Percentiles rank a stretch among this genome's conserved stretches.
These are phyloP conservation scores for Phoma sp. DNA, from an alignment of 2,329 filamentous ascomycete genomes.

Conservation along the genomic window DNA sequence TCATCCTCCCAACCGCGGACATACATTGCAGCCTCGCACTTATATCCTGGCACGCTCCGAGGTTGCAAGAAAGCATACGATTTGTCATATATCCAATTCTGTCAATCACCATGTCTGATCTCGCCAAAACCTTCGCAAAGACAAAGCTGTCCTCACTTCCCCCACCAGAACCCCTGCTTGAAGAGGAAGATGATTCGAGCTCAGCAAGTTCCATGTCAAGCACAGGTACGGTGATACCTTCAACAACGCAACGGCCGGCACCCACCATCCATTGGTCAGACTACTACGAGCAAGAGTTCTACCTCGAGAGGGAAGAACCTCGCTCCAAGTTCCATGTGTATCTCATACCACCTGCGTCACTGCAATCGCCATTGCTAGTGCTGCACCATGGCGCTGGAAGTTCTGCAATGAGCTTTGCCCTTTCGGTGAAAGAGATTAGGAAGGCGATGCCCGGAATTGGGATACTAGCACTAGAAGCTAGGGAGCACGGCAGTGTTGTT, in stretches of 20 bases:
- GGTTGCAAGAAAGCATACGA: background rate
- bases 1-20: constrained; percentile 11
- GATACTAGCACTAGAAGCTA: constrained; percentile 83
- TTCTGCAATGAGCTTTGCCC: constrained; percentile 89
- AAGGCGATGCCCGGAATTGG: constrained; percentile 81
- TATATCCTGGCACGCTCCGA: background rate
- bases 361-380: constrained; percentile 82
- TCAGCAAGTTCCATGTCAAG: constrained; percentile 86
- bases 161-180: constrained; percentile 57
- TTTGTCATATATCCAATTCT: background rate
- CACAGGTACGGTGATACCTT: constrained; percentile 88
- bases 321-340: constrained; percentile 81
- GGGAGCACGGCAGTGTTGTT: constrained; percentile 80
- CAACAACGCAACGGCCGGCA: constrained; percentile 69
- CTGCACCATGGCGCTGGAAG: constrained; percentile 95
- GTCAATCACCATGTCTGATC: constrained; percentile 72
- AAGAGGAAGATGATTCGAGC: constrained; percentile 59
- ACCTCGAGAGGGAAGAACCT: constrained; percentile 60
- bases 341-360: constrained; percentile 74
- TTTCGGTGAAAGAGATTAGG: constrained; percentile 78
- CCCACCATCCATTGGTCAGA: constrained; percentile 80
- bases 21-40: background rate
- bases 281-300: constrained; percentile 90
- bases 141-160: constrained; percentile 71
- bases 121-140: constrained; percentile 81